Evolutionary conservation across 116 monocot genomes (phyloP), one percentile per base, ranked within the genome.

Genomic region (Trichopus zeylanicus): DNA sequence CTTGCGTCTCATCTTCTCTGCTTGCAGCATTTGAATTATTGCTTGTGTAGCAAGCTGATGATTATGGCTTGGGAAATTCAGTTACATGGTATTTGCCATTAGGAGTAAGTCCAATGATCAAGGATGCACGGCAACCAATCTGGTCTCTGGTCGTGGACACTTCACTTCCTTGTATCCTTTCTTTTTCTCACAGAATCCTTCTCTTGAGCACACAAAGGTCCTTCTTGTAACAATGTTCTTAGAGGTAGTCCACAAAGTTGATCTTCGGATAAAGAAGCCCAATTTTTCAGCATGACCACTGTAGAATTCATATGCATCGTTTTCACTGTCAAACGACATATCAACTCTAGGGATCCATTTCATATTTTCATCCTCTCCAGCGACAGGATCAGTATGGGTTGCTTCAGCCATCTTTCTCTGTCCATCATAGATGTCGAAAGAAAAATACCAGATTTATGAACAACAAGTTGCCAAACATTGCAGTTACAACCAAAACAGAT

Each of bases 111-210:
- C 68, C 56, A 28, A 81, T 61, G 10, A 60, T 72, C 7, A 81
- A 52, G 34, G 68, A 76, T 1, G 81, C 81, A 12, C 48, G 51
- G 13, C 81, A 81, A 46, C 81, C 81, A 2, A 67, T 28, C 81
- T 60, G 3, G 63, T 56, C 37, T 76, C 67, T 1, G 60, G 67
- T 34, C 73, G 59, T 2, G 72, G 73, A 39, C 39, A 59, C 63
- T 65, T 76, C 63, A 16, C 15, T 28, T 27, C 20, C 65, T 42
- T 46, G 27, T 10, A 53, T 16, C 53, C 54, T 56, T 56, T 65
- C 46, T 65, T 65, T 16, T 65, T 65, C 28, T 54, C 42, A 31
- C 54, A 24, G 28, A 34, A 65, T 0, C 65, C 65, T 46, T 65
- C 42, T 30, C 54, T 55, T 10, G 55, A 65, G 55, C 65, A 65